These are phyloP conservation scores for Phycomyces blakesleeanus DNA, from an alignment of 192 early-diverging fungal species.

Conservation along the genomic window DNA sequence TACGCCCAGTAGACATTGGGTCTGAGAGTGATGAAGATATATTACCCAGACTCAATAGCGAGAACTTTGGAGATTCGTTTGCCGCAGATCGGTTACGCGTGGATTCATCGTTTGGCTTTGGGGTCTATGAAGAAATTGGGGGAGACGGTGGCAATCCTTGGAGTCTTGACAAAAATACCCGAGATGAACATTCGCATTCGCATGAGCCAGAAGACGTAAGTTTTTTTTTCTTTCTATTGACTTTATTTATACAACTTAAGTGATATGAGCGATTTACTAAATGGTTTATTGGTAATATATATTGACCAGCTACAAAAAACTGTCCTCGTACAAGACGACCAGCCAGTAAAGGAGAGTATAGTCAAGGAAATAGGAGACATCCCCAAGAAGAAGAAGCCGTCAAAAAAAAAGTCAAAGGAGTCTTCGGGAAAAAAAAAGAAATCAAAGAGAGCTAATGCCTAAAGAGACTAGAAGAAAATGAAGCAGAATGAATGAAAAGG, in stretches of 20 bases:
- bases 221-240: too few relatives aligned
- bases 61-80: not conserved
- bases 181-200: not conserved
- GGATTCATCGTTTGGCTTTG: slow-evolving; percentile 3
- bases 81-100: not conserved
- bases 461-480: not conserved
- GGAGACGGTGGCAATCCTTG: slow-evolving; percentile 28
- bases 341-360: not conserved
- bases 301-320: too few relatives aligned
- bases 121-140: slow-evolving; percentile 45
- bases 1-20: slow-evolving; percentile 27
- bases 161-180: slow-evolving; percentile 1
- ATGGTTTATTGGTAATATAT: not conserved
- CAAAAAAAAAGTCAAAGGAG: slow-evolving; percentile 11
- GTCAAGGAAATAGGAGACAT: not conserved
- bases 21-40: slow-evolving; percentile 21
- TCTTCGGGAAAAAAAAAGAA: not conserved
- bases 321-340: not conserved
- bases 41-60: not conserved
- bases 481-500: not conserved
- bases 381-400: slow-evolving; percentile 5
- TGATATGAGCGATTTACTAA: not conserved
- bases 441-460: not conserved
- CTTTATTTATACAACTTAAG: too few relatives aligned
- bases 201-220: not conserved